Base-by-base conservation (phyloP, 495 filamentous ascomycete genomes). In the Penicillium daleae region DNA sequence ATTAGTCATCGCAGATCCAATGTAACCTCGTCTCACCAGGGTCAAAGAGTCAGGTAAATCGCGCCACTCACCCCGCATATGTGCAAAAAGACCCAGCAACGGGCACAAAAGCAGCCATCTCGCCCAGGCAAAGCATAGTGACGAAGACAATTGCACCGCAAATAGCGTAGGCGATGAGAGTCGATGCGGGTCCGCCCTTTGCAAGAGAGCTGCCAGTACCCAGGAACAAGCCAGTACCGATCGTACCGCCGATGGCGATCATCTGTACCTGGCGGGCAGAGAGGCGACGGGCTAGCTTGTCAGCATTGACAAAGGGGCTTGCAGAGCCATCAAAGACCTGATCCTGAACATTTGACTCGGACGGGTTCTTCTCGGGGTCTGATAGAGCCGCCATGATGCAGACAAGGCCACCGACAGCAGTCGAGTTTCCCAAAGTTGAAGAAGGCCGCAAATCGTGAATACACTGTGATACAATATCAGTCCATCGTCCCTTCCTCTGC, bases 151-250 rank as follows among this genome's bases (percentile, higher is more conserved):
- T 83, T 0, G 55, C 78, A 58, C 81, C 81, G 48, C 74, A 76
- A 51, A 82, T 78, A 22, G 75, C 71, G 57, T 81, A 82, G 29
- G 83, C 83, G 44, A 89, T 82, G 29, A 91, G 69, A 74, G 82
- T 89, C 71, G 80, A 91, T 67, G 77, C 83, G 21, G 88, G 86
- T 1, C 88, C 87, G 52, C 84, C 86, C 29, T 76, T 80, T 1
- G 83, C 76, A 22, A 90, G 78, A 5, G 84, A 84, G 50, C 80
- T 78, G 21, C 87, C 87, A 0, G 81, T 83, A 39, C 87, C 85
- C 22, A 90, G 75, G 66, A 90, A 87, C 29, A 91, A 70, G 33
- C 87, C 88, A 6, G 87, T 90, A 10, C 87, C 86, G 59, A 89
- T 89, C 5, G 86, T 87, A 32, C 85, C 85, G 22, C 84, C 84